These are phyloP conservation scores for Colletotrichum graminicola DNA, from an alignment of 2,329 filamentous ascomycete species.

Conservation along the genomic window DNA sequence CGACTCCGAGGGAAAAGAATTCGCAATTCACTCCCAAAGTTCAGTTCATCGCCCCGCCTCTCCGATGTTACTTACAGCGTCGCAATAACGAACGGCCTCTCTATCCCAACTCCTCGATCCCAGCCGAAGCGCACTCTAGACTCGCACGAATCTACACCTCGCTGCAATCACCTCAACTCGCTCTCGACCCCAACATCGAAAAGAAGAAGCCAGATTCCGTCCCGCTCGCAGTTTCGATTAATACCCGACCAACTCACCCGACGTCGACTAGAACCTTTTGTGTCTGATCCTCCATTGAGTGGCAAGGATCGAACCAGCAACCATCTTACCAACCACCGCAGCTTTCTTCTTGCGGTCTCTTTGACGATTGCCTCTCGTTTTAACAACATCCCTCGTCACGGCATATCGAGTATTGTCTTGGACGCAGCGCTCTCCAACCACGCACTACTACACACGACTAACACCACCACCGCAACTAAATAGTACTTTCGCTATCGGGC, in stretches of 20 bases:
- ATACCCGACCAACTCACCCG: constrained; percentile 23
- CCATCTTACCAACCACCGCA: constrained; percentile 46
- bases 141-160: constrained; percentile 3
- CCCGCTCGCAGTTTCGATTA: constrained; percentile 7
- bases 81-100: constrained; percentile 40
- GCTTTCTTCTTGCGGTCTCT: constrained; percentile 50
- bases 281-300: constrained; percentile 28
- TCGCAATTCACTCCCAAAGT: background rate
- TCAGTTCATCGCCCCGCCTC: constrained; percentile 1
- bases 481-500: constrained; percentile 26
- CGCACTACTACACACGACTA: constrained; percentile 16
- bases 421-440: constrained; percentile 31
- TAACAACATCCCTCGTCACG: constrained; percentile 40
- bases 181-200: constrained; percentile 23
- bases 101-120: constrained; percentile 3
- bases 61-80: constrained; percentile 38
- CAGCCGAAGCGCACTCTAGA: constrained; percentile 8
- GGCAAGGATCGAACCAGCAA: constrained; percentile 34
- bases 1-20: constrained; percentile 5
- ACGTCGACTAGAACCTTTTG: background rate
- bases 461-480: constrained; percentile 15
- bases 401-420: constrained; percentile 47
- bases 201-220: background rate
- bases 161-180: constrained; percentile 13
- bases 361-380: constrained; percentile 42